These are phyloP conservation scores for Rhododendron mucronatum DNA, from an alignment of 148 eudicot genomes.

Conservation along the genomic window DNA sequence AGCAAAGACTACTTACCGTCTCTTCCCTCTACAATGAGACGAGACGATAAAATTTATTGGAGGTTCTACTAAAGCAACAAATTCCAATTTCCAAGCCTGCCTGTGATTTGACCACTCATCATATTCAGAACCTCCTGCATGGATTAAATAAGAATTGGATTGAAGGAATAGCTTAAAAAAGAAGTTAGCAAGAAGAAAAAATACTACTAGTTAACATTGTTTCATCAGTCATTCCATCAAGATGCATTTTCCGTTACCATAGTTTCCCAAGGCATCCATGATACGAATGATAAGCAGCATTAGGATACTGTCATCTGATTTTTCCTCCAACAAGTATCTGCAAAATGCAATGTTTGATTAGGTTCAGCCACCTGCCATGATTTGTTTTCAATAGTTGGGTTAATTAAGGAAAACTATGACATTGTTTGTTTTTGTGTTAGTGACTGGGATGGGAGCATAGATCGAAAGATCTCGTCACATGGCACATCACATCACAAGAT, in stretches of 20 bases:
- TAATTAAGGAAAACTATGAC: not conserved
- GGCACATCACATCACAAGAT: not conserved
- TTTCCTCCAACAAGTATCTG: constrained; percentile 85
- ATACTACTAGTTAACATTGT: not conserved
- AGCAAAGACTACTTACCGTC: constrained; percentile 40
- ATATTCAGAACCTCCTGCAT: constrained; percentile 80
- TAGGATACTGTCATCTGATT: constrained; percentile 91
- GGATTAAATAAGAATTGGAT: constrained; percentile 10
- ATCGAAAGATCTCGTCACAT: not conserved
- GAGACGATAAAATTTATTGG: constrained; percentile 67
- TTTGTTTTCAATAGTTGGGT: constrained; percentile 5
- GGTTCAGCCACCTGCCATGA: constrained; percentile 10
- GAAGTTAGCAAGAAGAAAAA: not conserved
- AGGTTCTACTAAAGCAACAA: constrained; percentile 91
- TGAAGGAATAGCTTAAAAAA: constrained; percentile 5
- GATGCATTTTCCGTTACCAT: constrained; percentile 43
- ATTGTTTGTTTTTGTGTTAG: not conserved
- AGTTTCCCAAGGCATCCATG: constrained; percentile 82
- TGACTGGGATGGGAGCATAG: not conserved
- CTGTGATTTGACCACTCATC: constrained; percentile 95
- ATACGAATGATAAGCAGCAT: constrained; percentile 81
- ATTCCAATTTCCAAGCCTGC: constrained; percentile 97
- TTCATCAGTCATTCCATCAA: not conserved
- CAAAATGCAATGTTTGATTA: constrained; percentile 16
- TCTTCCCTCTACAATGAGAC: constrained; percentile 73